These are phyloP conservation scores for Populus nigra DNA, from an alignment of 345 rosid species.

Conservation along the genomic window DNA sequence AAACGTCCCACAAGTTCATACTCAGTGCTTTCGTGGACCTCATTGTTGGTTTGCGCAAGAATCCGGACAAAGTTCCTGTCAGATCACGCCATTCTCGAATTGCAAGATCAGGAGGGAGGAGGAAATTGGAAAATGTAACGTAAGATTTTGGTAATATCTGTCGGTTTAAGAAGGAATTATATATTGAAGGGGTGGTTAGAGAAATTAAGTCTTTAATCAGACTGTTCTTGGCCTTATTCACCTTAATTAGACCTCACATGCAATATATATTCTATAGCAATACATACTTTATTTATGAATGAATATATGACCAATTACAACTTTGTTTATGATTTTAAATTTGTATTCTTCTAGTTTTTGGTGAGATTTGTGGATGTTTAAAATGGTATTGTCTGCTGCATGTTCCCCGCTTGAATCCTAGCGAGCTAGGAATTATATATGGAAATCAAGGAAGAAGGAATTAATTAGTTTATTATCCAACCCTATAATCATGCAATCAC, in stretches of 20 bases:
- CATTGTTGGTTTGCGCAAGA: slow-evolving; percentile 34
- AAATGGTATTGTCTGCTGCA: slow-evolving; percentile 22
- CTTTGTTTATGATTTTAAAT: slow-evolving; percentile 7
- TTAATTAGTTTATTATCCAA: no score
- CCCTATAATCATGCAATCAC: neutral
- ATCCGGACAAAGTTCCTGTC: slow-evolving; percentile 16
- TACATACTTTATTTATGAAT: neutral
- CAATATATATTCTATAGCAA: neutral
- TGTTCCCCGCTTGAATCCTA: slow-evolving; percentile 25
- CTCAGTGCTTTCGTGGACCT: slow-evolving; percentile 79
- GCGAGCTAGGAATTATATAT: neutral
- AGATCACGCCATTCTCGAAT: slow-evolving; percentile 14
- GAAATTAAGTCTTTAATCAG: neutral
- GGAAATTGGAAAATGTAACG: slow-evolving; percentile 20
- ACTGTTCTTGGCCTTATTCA: slow-evolving; percentile 8
- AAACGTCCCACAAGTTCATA: slow-evolving; percentile 64
- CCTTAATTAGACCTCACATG: slow-evolving; percentile 14
- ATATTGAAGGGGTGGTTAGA: neutral
- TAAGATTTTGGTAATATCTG: slow-evolving; percentile 8
- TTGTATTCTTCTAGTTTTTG: slow-evolving; percentile 13
- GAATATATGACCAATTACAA: neutral
- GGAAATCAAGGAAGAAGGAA: no score
- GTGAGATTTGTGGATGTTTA: slow-evolving; percentile 14
- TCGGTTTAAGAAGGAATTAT: neutral
- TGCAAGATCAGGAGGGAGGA: slow-evolving; percentile 25